These are phyloP conservation scores for Nicotiana otophora DNA, from an alignment of 257 asterid species.

Conservation along the genomic window DNA sequence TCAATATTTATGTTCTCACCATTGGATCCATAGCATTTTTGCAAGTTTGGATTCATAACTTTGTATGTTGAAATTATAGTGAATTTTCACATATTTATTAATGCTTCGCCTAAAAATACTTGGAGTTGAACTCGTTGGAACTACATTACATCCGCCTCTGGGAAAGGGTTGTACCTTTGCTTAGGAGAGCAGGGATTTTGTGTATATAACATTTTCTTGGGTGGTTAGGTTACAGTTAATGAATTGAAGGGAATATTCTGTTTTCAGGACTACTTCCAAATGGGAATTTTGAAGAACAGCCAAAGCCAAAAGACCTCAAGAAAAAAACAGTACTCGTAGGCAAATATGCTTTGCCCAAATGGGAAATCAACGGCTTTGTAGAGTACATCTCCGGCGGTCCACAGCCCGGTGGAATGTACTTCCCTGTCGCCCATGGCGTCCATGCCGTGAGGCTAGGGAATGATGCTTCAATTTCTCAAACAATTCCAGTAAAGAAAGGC, in stretches of 20 bases:
- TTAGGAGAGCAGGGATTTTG: not conserved
- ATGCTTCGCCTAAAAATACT: no score
- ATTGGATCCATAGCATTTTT: no score
- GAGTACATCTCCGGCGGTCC: slow-evolving; percentile 94
- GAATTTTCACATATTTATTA: no score
- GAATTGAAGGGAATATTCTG: not conserved
- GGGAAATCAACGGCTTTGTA: slow-evolving; percentile 74
- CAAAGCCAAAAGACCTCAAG: slow-evolving; percentile 44
- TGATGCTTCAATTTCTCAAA: slow-evolving; percentile 77
- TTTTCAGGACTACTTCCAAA: slow-evolving; percentile 67
- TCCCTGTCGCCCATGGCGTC: slow-evolving; percentile 70
- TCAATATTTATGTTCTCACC: no score
- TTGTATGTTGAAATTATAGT: no score
- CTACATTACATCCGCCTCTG: no score
- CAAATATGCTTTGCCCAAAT: slow-evolving; percentile 58
- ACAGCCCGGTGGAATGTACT: slow-evolving; percentile 94
- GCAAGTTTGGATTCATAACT: no score
- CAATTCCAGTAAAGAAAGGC: slow-evolving; percentile 56
- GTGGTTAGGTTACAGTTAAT: not conserved
- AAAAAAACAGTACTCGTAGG: slow-evolving; percentile 52
- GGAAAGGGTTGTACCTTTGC: not conserved
- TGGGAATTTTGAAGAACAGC: slow-evolving; percentile 76
- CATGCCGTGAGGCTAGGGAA: slow-evolving; percentile 91
- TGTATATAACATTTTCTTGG: not conserved
- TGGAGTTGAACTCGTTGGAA: no score